Evolutionary conservation across 2,329 filamentous ascomycete species (phyloP).

Genomic region (Chlorencoelia australis): DNA sequence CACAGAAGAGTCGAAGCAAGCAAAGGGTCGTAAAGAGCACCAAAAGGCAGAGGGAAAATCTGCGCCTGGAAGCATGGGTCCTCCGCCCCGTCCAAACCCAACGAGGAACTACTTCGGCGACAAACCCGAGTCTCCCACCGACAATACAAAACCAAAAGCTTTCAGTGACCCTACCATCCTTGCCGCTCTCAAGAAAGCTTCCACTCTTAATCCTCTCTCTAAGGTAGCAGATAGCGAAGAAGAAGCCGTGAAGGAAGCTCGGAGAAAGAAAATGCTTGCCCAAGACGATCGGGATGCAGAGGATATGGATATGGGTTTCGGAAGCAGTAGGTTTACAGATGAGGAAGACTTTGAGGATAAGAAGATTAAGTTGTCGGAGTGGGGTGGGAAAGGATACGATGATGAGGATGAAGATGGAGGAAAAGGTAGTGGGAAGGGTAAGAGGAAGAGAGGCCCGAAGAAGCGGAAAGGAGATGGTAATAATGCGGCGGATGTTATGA

Average conservation of each 20-base stretch:
- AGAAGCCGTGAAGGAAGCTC: constrained; percentile 51
- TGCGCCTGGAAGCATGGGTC: constrained; percentile 31
- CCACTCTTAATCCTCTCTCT: constrained; percentile 44
- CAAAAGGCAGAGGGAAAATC: constrained; percentile 4
- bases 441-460: constrained; percentile 61
- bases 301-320: constrained; percentile 92
- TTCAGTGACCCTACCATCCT: constrained; percentile 69
- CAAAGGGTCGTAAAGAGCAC: constrained; percentile 9
- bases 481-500: constrained; percentile 69
- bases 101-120: constrained; percentile 55
- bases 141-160: constrained; percentile 35
- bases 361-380: constrained; percentile 58
- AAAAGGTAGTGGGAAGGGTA: constrained; percentile 37
- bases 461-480: constrained; percentile 73
- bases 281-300: constrained; percentile 70
- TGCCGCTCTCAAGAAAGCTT: constrained; percentile 78
- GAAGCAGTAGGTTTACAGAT: constrained; percentile 76
- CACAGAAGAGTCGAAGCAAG: constrained; percentile 21
- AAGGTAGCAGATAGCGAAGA: constrained; percentile 32
- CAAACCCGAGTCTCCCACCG: constrained; percentile 31
- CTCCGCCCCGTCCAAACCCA: constrained; percentile 33
- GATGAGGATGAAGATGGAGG: constrained; percentile 32
- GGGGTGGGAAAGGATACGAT: constrained; percentile 45
- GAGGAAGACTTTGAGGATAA: constrained; percentile 68
- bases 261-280: constrained; percentile 64